These are phyloP conservation scores for Cladosporium sphaerospermum DNA, from an alignment of 2,329 filamentous ascomycete species.

Conservation along the genomic window DNA sequence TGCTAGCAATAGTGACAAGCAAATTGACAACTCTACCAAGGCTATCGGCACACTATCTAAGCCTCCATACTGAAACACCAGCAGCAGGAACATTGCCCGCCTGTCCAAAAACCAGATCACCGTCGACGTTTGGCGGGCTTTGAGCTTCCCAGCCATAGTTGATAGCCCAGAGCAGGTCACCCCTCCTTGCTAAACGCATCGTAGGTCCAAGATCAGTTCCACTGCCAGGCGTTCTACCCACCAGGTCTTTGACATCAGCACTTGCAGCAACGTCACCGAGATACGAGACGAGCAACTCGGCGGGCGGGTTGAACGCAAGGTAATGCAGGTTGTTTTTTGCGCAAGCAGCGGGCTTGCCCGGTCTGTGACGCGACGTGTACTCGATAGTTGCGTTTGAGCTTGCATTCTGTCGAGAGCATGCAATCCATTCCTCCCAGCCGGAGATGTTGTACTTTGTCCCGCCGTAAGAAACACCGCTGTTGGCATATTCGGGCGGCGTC, in stretches of 20 bases:
- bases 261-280: constrained; percentile 16
- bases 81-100: constrained; percentile 15
- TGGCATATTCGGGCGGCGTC: constrained; percentile 17
- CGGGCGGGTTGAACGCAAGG: constrained; percentile 19
- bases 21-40: not conserved
- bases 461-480: constrained; percentile 17
- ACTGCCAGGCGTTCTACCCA: constrained; percentile 13
- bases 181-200: constrained; percentile 17
- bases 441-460: constrained; percentile 18
- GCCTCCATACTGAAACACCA: constrained; percentile 18
- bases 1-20: too few species aligned
- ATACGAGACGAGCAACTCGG: constrained; percentile 18
- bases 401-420: constrained; percentile 13
- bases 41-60: constrained; percentile 3
- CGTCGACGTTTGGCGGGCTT: constrained; percentile 12
- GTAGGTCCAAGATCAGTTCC: constrained; percentile 19
- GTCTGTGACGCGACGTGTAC: constrained; percentile 18
- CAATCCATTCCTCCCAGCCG: constrained; percentile 17
- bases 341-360: constrained; percentile 19
- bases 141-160: constrained; percentile 20
- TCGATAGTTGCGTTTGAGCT: constrained; percentile 15
- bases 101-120: constrained; percentile 17
- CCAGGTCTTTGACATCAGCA: constrained; percentile 16
- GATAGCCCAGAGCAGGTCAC: constrained; percentile 20
- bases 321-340: constrained; percentile 16